Evolutionary conservation across 768 basidiomycete species (phyloP).

Genomic region (Pholiota conissans): DNA sequence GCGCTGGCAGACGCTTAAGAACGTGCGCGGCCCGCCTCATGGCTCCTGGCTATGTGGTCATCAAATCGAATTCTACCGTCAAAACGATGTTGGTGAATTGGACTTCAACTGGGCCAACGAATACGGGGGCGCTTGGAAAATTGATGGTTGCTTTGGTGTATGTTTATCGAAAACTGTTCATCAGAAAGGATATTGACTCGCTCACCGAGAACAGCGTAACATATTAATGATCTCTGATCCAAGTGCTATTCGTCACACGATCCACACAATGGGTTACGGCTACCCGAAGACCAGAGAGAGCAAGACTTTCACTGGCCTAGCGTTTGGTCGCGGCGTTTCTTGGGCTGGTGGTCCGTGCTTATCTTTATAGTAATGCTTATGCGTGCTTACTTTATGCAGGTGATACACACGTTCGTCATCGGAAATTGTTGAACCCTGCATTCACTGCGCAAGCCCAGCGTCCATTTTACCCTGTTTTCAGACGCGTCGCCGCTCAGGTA

Average conservation of each 20-base stretch:
- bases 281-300: conserved; percentile 10
- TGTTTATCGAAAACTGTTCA: background rate
- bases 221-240: conserved; percentile 11
- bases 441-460: conserved; percentile 11
- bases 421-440: conserved; percentile 9
- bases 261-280: conserved; percentile 12
- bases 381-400: background rate
- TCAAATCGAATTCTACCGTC: conserved; percentile 8
- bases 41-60: conserved; percentile 8
- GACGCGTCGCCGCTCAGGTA: conserved; percentile 9
- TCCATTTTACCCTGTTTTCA: conserved; percentile 8
- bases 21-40: conserved; percentile 3
- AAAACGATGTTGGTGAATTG: conserved; percentile 10
- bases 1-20: conserved; percentile 10
- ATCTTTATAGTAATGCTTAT: no score
- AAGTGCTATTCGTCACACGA: conserved; percentile 6
- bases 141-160: conserved; percentile 12
- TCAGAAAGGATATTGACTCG: background rate
- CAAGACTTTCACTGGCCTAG: conserved; percentile 9
- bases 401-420: conserved; percentile 10
- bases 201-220: conserved; percentile 1
- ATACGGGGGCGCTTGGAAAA: conserved; percentile 12
- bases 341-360: conserved; percentile 12
- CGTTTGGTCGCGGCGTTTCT: conserved; percentile 6
- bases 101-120: conserved; percentile 11